Evolutionary conservation across 1,284 basidiomycete species (phyloP).

Genomic region (Apiotrichum akiyoshidainum): DNA sequence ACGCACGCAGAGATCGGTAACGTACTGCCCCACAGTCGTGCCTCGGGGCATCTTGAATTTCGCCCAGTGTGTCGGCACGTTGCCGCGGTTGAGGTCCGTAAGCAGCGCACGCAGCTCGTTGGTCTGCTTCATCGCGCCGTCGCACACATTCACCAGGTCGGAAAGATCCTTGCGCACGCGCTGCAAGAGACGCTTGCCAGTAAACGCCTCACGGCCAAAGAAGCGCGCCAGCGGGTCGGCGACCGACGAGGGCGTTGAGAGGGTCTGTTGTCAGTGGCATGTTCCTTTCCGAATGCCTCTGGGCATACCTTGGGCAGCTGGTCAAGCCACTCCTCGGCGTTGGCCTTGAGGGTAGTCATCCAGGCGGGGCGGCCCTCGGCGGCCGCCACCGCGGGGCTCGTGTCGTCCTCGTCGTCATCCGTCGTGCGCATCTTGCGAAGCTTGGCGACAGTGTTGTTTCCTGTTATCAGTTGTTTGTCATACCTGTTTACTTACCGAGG

Average conservation of each 20-base stretch:
- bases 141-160: conserved; percentile 77
- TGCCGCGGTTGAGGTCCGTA: conserved; percentile 82
- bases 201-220: conserved; percentile 80
- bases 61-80: conserved; percentile 81
- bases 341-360: conserved; percentile 79
- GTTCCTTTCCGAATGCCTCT: no score
- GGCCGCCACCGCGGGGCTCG: conserved; percentile 57
- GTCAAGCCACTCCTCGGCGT: conserved; percentile 76
- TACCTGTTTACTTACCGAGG: conserved; percentile 62
- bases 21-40: conserved; percentile 78
- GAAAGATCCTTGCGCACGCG: conserved; percentile 75
- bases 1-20: conserved; percentile 73
- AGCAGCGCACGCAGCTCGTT: conserved; percentile 85
- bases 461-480: conserved; percentile 51
- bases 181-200: conserved; percentile 70
- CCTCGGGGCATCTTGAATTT: conserved; percentile 79
- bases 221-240: conserved; percentile 77
- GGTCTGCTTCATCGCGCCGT: conserved; percentile 84
- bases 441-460: conserved; percentile 74
- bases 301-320: conserved; percentile 66
- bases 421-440: conserved; percentile 87
- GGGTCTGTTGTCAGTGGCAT: conserved; percentile 7
- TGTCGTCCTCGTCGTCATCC: conserved; percentile 80
- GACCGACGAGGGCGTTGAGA: conserved; percentile 23
- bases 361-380: conserved; percentile 76